Evolutionary conservation across 305 asterid genomes (phyloP), one percentile per base, ranked within the genome.

Genomic region (Fraxinus angustifolia): DNA sequence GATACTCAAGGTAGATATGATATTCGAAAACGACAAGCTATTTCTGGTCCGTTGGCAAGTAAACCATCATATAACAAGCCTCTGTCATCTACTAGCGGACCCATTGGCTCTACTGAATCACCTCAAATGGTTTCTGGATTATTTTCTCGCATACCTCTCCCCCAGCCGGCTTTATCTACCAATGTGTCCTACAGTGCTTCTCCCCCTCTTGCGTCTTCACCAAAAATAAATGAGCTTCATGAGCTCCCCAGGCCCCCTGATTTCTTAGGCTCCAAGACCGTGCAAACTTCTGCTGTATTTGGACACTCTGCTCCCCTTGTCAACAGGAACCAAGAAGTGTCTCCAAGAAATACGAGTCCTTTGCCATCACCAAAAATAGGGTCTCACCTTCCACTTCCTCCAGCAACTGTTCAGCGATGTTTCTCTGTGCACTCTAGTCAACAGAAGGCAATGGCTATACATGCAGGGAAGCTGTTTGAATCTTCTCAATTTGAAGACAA

Each of bases 201-300:
- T 36, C 93, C 94, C 81, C 87, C 96, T 33, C 91, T 84, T 81
- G 88, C 79, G 62, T 90, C 99, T 77, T 94, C 98, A 56, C 98
- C 98, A 19, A 92, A 84, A 77, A 88, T 92, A 77, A 94, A 90
- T 74, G 99, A 95, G 91, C 99, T 95, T 80, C 99, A 95, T 76
- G 97, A 94, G 88, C 99, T 95, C 74, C 99, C 99, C 17, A 92
- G 97, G 81, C 99, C 99, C 2, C 99, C 99, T 17, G 97, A 91
- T 78, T 84, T 88, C 80, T 86, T 88, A 40, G 82, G 82, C 84
- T 74, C 87, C 83, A 91, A 90, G 89, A 90, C 94, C 16, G 80
- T 62, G 76, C 26, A n/a, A 16, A 6, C 8, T 56, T 56, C 67
- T n/a, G 88, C 87, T 75, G 78, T 81, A 31, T 83, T 90, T 21